Conservation (phyloP, 805 yeast genomes). For the Starmerella asiatica region DNA sequence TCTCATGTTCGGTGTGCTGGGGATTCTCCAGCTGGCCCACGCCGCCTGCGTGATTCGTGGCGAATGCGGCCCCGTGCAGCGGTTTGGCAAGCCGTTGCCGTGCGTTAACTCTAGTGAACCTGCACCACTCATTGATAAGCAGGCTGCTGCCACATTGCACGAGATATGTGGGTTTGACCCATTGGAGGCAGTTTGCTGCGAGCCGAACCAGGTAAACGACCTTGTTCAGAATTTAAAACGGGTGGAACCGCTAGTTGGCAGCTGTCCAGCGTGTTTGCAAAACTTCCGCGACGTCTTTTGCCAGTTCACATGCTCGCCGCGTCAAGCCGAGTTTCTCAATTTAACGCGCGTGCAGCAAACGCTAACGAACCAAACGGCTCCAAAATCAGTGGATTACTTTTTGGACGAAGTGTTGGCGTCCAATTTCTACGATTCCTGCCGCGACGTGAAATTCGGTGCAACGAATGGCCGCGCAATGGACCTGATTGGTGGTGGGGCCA, state of each 20-base stretch:
- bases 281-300: constrained; percentile 75
- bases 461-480: constrained; percentile 97
- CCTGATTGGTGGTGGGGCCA: constrained; percentile 94
- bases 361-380: constrained; percentile 42
- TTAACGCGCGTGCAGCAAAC: constrained; percentile 43
- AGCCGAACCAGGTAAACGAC: constrained; percentile 40
- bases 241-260: constrained; percentile 67
- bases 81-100: constrained; percentile 71
- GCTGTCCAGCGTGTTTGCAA: constrained; percentile 85
- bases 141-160: constrained; percentile 33
- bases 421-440: constrained; percentile 68
- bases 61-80: constrained; percentile 61
- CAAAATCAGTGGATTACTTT: constrained; percentile 54
- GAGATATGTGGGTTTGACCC: constrained; percentile 61
- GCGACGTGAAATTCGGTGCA: constrained; percentile 78
- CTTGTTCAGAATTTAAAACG: constrained; percentile 51
- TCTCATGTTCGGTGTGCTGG: too few species aligned
- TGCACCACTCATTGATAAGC: constrained; percentile 33
- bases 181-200: constrained; percentile 51
- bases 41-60: constrained; percentile 26
- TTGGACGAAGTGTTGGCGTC: constrained; percentile 49
- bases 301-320: constrained; percentile 78
- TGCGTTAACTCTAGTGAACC: constrained; percentile 51
- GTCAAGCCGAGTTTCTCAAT: constrained; percentile 62
- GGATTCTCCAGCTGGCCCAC: too few species aligned